Percentiles rank a stretch among this genome's conserved stretches.
Evolutionary conservation across 495 filamentous ascomycete genomes (phyloP).

Genomic region (Hypoxylon lienhwacheense): DNA sequence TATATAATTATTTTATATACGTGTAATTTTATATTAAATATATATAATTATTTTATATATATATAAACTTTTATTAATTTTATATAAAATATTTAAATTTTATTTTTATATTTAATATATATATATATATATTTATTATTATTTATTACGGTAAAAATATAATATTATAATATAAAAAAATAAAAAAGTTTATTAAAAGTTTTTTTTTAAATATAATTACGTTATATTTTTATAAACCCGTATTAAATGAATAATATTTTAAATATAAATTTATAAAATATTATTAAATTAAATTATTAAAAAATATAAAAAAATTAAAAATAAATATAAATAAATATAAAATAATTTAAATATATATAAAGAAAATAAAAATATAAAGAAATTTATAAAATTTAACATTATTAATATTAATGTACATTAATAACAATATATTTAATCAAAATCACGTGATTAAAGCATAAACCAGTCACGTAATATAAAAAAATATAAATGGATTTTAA

Average conservation of each 20-base stretch:
- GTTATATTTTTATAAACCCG: neutral
- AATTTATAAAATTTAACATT: too few species aligned
- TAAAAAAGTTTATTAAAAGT: too few species aligned
- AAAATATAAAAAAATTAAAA: neutral
- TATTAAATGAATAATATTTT: neutral
- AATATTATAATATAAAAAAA: neutral
- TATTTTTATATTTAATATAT: neutral
- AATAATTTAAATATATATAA: neutral
- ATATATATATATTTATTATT: neutral
- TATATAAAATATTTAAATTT: too few species aligned
- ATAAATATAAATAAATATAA: neutral
- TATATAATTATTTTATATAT: neutral
- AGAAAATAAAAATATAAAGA: neutral
- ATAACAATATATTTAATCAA: too few species aligned
- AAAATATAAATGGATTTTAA: too few species aligned
- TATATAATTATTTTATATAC: neutral
- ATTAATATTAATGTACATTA: neutral
- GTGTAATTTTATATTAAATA: neutral
- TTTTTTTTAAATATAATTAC: neutral
- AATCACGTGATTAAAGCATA: too few species aligned
- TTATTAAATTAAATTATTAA: neutral
- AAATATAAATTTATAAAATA: too few species aligned
- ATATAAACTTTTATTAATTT: neutral
- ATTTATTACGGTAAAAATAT: neutral
- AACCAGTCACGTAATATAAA: too few species aligned